These are phyloP conservation scores for Calamus simplicifolius DNA, from an alignment of 176 grass and related monocot species.

Conservation along the genomic window DNA sequence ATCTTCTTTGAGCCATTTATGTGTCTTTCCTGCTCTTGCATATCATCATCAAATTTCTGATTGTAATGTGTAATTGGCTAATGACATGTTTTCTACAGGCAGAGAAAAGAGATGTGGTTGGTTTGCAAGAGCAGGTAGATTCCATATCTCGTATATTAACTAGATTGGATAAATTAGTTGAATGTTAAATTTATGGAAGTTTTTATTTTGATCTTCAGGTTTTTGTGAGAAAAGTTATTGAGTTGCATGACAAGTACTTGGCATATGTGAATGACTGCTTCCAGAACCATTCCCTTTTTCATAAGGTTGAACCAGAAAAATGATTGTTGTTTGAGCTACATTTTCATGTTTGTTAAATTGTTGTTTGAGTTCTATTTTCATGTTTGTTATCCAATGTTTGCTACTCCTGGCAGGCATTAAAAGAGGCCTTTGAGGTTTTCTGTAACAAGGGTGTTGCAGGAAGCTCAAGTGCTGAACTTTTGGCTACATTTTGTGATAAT, in stretches of 20 bases:
- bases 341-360: background rate
- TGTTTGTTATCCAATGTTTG: background rate
- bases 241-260: slow-evolving; percentile 94
- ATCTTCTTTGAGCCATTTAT: too few relatives aligned
- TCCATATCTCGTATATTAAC: background rate
- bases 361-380: too few relatives aligned
- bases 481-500: slow-evolving; percentile 93
- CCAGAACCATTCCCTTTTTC: slow-evolving; percentile 89
- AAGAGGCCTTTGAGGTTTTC: slow-evolving; percentile 98
- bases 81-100: slow-evolving; percentile 29
- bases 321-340: background rate
- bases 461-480: slow-evolving; percentile 84
- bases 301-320: slow-evolving; percentile 47
- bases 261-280: slow-evolving; percentile 89
- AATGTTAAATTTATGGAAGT: background rate
- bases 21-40: too few relatives aligned
- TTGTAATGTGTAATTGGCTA: too few relatives aligned
- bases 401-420: slow-evolving; percentile 51
- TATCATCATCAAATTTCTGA: too few relatives aligned
- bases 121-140: slow-evolving; percentile 80
- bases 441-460: slow-evolving; percentile 93
- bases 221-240: slow-evolving; percentile 94
- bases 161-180: background rate
- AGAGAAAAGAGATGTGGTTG: slow-evolving; percentile 84
- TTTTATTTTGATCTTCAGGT: slow-evolving; percentile 37